Base-by-base conservation (phyloP, 306 rosid species). In the Astragalus glycyphyllos region DNA sequence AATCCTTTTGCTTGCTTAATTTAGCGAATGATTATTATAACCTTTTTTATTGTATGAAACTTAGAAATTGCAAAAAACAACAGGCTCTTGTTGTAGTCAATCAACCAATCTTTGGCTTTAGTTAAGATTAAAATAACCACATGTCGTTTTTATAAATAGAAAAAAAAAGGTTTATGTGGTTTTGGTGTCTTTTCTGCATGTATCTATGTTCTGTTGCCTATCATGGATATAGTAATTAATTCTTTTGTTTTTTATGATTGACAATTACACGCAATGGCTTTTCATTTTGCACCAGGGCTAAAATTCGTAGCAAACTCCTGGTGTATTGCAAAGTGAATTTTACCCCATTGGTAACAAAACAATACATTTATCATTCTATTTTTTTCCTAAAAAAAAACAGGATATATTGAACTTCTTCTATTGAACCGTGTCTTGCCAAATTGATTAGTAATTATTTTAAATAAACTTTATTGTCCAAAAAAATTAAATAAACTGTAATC, bases 71-170 rank as follows among this genome's bases (percentile, higher is more conserved):
- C 31, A 6, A 15, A 65, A 49, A 57, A 75, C 50, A 37, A 65
- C 12, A 37, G 73, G 69, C 64, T 65, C 13, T 56, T 11, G 44
- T 56, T 49, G 2, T 2, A 12, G 55, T 60, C 76, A 76, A 76
- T 70, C 11, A 16, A 32, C 77, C 50, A 46, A 69, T 55, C 11
- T 12, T 51, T 58, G 34, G 23, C 34, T 62, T 62, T 62, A 10
- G 5, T 41, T 62, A 7, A 74, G 29, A 55, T 59, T 68, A 68
- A 79, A 66, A 72, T 59, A 74, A 44, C 49, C 29, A 32, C 69
- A 9, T 13, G 44, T 34, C 23, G 1, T 69, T 51, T 69, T 56
- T 50, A 74, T 34, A 54, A 61, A 15, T 56, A 75, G 48, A 38
- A 48, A 34, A 71, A 14, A n/a, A 29, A n/a, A 41, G n/a, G 16